phyloP scores from a whole-genome alignment of 108 stramenopile species.

The Pseudonitzschia multiseries region DNA sequence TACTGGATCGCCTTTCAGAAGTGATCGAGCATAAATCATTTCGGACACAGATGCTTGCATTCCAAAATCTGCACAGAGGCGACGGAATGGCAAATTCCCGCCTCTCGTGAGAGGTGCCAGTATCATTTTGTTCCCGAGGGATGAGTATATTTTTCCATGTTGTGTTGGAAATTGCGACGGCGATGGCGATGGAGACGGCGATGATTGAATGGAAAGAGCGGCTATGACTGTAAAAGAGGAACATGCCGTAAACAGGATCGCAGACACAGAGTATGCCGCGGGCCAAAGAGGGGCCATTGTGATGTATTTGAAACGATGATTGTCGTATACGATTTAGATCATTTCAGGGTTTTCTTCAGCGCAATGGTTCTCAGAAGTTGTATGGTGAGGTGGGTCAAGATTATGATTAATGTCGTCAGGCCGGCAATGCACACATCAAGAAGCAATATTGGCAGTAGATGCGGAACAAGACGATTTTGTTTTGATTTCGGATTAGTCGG shows the following conservation, averaged over 20 bases:
- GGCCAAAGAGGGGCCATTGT: not conserved
- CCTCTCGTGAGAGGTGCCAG: constrained; percentile 44
- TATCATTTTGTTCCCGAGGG: constrained; percentile 28
- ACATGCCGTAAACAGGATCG: not conserved
- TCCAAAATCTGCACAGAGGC: constrained; percentile 49
- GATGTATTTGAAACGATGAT: not conserved
- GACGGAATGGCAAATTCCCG: constrained; percentile 43
- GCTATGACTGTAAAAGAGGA: not conserved
- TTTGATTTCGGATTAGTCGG: too few species aligned
- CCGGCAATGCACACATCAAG: too few species aligned
- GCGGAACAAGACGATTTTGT: too few species aligned
- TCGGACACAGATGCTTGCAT: constrained; percentile 38
- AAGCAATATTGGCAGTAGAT: too few species aligned
- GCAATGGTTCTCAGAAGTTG: too few species aligned
- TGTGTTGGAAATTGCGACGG: not conserved
- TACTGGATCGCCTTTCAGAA: constrained; percentile 32
- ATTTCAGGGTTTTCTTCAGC: too few species aligned
- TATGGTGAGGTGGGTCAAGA: too few species aligned
- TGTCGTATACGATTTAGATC: too few species aligned
- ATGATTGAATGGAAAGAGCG: not conserved
- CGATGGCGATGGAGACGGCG: not conserved
- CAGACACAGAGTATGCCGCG: not conserved
- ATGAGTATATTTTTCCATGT: not conserved
- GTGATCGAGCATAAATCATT: constrained; percentile 43
- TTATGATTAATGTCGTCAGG: too few species aligned